Conservation (phyloP, 2,329 filamentous ascomycete species). For the Fusarium pseudonygamai region DNA sequence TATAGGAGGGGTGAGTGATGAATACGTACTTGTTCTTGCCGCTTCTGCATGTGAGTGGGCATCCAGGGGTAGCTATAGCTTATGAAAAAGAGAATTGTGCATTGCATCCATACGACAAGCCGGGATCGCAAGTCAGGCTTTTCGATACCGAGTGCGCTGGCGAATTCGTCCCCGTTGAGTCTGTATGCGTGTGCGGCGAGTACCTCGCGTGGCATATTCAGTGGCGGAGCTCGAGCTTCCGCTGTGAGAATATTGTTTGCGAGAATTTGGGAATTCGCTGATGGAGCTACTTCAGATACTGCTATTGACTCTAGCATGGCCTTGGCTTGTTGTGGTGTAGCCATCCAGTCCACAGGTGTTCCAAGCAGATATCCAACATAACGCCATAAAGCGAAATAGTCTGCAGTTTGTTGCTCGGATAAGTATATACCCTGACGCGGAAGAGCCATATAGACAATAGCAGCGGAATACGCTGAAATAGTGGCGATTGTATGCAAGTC, state of each 20-base stretch:
- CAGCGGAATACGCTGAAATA: constrained; percentile 74
- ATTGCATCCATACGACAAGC: constrained; percentile 70
- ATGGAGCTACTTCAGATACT: constrained; percentile 72
- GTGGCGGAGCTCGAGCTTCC: constrained; percentile 72
- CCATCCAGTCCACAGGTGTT: constrained; percentile 70
- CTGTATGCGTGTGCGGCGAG: constrained; percentile 74
- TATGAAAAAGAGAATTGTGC: constrained; percentile 68
- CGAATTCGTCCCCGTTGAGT: constrained; percentile 73
- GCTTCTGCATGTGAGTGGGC: constrained; percentile 49
- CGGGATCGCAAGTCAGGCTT: constrained; percentile 66
- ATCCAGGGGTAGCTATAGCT: constrained; percentile 57
- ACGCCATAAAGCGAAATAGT: constrained; percentile 81
- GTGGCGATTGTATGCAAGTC: constrained; percentile 80
- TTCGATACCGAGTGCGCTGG: constrained; percentile 67
- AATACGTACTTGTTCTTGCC: constrained; percentile 43
- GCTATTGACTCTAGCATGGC: constrained; percentile 74
- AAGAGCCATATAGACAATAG: constrained; percentile 73
- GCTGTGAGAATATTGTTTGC: constrained; percentile 80
- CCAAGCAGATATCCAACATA: constrained; percentile 78
- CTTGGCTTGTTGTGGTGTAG: constrained; percentile 63
- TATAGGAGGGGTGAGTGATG: neutral
- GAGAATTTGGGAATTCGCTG: constrained; percentile 68
- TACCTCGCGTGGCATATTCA: constrained; percentile 72
- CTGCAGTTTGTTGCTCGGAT: constrained; percentile 67
- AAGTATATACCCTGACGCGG: constrained; percentile 78